Conservation (phyloP, 306 rosid genomes). For the Vigna angularis region DNA sequence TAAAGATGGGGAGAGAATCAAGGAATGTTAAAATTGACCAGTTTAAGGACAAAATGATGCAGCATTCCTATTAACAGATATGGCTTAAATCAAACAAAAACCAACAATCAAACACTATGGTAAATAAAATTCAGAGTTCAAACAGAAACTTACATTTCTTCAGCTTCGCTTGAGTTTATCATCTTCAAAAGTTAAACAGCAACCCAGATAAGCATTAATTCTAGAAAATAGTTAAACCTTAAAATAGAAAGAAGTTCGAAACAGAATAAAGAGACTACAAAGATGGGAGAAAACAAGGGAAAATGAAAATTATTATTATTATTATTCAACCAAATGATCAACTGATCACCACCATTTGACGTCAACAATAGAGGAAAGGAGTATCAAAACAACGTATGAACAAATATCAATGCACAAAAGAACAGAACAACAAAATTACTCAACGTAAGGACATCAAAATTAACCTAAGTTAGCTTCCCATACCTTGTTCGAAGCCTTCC, state of each 20-base stretch:
- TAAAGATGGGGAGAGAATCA: neutral
- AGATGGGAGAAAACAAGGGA: neutral
- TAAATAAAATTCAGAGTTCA: conserved; percentile 31
- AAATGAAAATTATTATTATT: neutral
- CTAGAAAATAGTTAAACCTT: conserved; percentile 8
- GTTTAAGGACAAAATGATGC: neutral
- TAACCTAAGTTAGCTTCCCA: too few relatives aligned
- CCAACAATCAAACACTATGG: conserved; percentile 13
- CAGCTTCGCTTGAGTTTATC: conserved; percentile 58
- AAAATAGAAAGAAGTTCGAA: conserved; percentile 22
- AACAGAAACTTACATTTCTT: conserved; percentile 62
- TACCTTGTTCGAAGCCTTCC: too few relatives aligned
- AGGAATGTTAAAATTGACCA: neutral
- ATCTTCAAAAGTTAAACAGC: conserved; percentile 57
- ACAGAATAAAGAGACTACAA: conserved; percentile 20
- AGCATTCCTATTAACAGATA: conserved; percentile 14
- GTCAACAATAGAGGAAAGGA: too few relatives aligned
- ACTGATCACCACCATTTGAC: too few relatives aligned
- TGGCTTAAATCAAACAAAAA: conserved; percentile 28
- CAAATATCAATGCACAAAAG: too few relatives aligned
- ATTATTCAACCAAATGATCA: too few relatives aligned
- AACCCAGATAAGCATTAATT: conserved; percentile 44
- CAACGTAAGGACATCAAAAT: too few relatives aligned
- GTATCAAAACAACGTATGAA: too few relatives aligned
- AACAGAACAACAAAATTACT: too few relatives aligned